A percentile compares a stretch with the other conserved stretches of the same genome.
phyloP scores from a whole-genome alignment of 306 rosid genomes.

The Acacia melanoxylon region DNA sequence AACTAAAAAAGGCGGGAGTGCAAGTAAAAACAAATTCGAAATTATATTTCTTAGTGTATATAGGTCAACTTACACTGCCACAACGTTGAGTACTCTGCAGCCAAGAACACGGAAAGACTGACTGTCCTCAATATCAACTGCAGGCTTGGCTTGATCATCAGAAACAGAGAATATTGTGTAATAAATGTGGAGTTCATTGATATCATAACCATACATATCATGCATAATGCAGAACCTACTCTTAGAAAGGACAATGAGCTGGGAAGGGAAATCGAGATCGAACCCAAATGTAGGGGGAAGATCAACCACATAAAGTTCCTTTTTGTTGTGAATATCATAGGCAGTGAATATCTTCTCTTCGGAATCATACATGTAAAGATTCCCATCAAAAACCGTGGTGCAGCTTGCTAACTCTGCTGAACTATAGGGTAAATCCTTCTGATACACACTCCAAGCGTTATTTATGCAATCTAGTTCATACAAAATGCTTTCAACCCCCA shows the following conservation, averaged over 20 bases:
- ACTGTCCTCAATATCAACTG: not conserved
- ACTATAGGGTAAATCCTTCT: no score
- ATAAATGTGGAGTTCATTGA: no score
- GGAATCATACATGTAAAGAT: not conserved
- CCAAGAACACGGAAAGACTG: not conserved
- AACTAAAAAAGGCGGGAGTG: no score
- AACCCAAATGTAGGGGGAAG: not conserved
- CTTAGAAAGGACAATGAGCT: not conserved
- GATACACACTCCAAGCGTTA: not conserved
- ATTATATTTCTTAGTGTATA: no score
- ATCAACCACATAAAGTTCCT: not conserved
- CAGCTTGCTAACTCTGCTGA: not conserved
- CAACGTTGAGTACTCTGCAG: no score
- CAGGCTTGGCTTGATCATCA: not conserved
- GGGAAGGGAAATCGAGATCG: not conserved
- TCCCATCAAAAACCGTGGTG: not conserved
- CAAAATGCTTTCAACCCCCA: not conserved
- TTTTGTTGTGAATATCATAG: not conserved
- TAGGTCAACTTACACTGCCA: not conserved
- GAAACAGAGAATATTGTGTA: not conserved
- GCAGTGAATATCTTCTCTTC: not conserved
- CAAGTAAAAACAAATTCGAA: no score
- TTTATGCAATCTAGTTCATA: not conserved
- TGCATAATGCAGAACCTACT: not conserved
- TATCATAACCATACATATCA: not conserved